Conservation (phyloP, 2,329 filamentous ascomycete genomes). For the Anisogramma anomala region DNA sequence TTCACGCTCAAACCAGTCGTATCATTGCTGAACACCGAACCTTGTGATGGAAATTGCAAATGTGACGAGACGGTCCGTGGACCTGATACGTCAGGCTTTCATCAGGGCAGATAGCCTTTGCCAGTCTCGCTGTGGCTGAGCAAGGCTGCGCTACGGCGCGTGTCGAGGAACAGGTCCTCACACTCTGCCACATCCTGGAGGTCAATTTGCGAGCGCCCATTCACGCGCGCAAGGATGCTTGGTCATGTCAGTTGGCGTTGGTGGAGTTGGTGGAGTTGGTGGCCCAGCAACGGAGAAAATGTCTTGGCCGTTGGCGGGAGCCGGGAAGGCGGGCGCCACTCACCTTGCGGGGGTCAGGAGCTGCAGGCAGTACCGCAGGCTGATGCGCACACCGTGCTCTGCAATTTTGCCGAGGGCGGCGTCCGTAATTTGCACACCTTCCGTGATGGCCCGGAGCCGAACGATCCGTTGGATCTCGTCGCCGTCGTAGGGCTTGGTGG, state of each 20-base stretch:
- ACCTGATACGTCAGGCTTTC: neutral
- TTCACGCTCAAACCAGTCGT: conserved; percentile 14
- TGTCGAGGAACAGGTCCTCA: conserved; percentile 75
- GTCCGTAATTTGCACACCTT: conserved; percentile 68
- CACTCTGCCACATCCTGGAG: conserved; percentile 68
- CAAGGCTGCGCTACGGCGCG: conserved; percentile 62
- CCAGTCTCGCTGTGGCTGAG: conserved; percentile 48
- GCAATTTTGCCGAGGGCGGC: conserved; percentile 79
- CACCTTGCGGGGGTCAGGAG: conserved; percentile 74
- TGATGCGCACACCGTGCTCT: conserved; percentile 77
- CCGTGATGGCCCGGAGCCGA: conserved; percentile 68
- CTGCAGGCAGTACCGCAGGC: conserved; percentile 85
- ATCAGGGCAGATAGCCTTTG: conserved; percentile 52
- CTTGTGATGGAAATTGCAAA: conserved; percentile 20
- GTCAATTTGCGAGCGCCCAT: conserved; percentile 65
- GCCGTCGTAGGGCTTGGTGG: conserved; percentile 77
- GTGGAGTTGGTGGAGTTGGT: too few relatives aligned
- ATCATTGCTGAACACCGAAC: conserved; percentile 15
- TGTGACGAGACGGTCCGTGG: conserved; percentile 18
- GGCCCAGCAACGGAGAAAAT: conserved; percentile 19
- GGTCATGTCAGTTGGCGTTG: conserved; percentile 23
- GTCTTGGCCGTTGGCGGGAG: conserved; percentile 7
- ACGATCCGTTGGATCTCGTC: conserved; percentile 92
- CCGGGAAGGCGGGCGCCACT: conserved; percentile 19
- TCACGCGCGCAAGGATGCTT: conserved; percentile 79